Evolutionary conservation across 2,329 filamentous ascomycete species (phyloP).

Genomic region (Plectosphaerella sp.): DNA sequence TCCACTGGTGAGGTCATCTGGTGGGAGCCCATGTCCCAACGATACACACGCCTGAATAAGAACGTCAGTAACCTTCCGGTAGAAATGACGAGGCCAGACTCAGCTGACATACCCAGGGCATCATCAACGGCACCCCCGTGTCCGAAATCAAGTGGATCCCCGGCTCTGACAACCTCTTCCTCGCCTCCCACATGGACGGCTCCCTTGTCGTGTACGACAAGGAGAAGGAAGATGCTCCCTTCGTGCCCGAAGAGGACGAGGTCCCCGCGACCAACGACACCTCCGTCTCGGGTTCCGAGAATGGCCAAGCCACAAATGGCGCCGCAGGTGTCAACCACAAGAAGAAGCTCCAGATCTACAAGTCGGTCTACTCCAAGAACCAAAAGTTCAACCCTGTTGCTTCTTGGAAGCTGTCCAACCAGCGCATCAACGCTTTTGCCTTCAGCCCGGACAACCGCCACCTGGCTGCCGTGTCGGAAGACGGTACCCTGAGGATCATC

Average conservation of each 20-base stretch:
- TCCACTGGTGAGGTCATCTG: slow-evolving; percentile 96
- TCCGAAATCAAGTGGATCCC: slow-evolving; percentile 91
- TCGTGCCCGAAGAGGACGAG: slow-evolving; percentile 63
- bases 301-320: slow-evolving; percentile 3
- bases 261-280: slow-evolving; percentile 14
- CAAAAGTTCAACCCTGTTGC: slow-evolving; percentile 92
- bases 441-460: slow-evolving; percentile 89
- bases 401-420: slow-evolving; percentile 87
- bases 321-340: slow-evolving; percentile 26
- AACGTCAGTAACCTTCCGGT: slow-evolving; percentile 52
- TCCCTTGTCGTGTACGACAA: slow-evolving; percentile 94
- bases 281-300: background rate
- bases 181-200: slow-evolving; percentile 90
- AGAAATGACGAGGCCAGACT: background rate
- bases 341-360: slow-evolving; percentile 66
- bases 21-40: slow-evolving; percentile 96
- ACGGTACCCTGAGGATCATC: slow-evolving; percentile 83
- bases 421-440: slow-evolving; percentile 83
- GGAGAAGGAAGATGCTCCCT: slow-evolving; percentile 84
- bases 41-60: slow-evolving; percentile 94
- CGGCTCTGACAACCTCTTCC: slow-evolving; percentile 86
- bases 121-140: slow-evolving; percentile 81
- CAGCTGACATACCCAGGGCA: slow-evolving; percentile 50
- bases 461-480: slow-evolving; percentile 85
- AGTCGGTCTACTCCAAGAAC: slow-evolving; percentile 90